Percentiles rank a stretch among this genome's conserved stretches.
These are phyloP conservation scores for Pythium scleroteichum DNA, from an alignment of 352 stramenopile genomes.

Conservation along the genomic window DNA sequence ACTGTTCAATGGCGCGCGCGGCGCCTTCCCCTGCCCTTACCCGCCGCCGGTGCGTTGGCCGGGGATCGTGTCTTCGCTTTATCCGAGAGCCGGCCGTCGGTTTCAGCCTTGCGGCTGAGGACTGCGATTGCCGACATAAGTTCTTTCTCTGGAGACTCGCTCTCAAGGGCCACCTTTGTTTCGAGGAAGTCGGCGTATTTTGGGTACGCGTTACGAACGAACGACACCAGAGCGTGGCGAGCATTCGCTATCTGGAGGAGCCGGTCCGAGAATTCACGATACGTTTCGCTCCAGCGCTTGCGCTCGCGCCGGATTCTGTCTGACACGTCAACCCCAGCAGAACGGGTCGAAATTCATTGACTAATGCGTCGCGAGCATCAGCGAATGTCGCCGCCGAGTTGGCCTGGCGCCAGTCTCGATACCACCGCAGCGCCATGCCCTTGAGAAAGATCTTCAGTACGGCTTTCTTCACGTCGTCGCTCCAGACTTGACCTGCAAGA, in stretches of 20 bases:
- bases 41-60: no score
- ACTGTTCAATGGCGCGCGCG: no score
- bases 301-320: background rate
- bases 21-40: no score
- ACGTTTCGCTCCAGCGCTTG: slow-evolving; percentile 16
- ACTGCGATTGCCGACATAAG: background rate
- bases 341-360: background rate
- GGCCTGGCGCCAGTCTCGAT: background rate
- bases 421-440: slow-evolving; percentile 3
- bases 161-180: slow-evolving; percentile 1
- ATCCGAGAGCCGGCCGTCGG: no score
- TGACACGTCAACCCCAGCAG: slow-evolving; percentile 5
- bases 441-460: slow-evolving; percentile 2
- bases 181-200: slow-evolving; percentile 6
- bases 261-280: slow-evolving; percentile 12
- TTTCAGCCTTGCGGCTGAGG: slow-evolving; percentile 2
- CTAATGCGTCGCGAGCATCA: background rate
- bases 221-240: slow-evolving; percentile 1
- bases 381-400: background rate
- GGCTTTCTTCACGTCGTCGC: slow-evolving; percentile 7
- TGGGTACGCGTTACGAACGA: slow-evolving; percentile 8
- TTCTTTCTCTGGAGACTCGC: background rate
- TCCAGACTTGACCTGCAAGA: slow-evolving; percentile 1
- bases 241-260: slow-evolving; percentile 13
- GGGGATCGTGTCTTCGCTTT: no score